Percentiles rank a stretch among this genome's conserved stretches.
Conservation (phyloP, 805 yeast genomes). For the Saccharomycopsis synnaedendra region DNA sequence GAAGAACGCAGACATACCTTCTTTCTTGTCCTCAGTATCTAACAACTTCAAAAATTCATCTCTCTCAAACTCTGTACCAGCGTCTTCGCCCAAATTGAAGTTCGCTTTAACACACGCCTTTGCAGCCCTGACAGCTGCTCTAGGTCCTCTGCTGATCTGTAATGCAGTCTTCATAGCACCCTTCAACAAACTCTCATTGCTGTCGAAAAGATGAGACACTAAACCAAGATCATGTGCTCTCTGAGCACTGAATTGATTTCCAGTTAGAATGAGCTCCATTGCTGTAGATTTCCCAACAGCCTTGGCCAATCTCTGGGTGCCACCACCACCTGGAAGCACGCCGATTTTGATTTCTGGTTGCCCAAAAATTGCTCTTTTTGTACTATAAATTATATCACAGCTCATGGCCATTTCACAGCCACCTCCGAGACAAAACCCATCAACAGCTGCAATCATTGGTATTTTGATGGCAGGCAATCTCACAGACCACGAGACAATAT, state of each 20-base stretch:
- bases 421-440: slow-evolving; percentile 40
- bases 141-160: slow-evolving; percentile 29
- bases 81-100: background rate
- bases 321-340: slow-evolving; percentile 42
- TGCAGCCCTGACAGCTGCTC: slow-evolving; percentile 33
- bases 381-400: slow-evolving; percentile 37
- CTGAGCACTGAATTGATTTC: slow-evolving; percentile 30
- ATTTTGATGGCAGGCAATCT: slow-evolving; percentile 27
- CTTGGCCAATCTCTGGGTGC: slow-evolving; percentile 38
- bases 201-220: slow-evolving; percentile 30
- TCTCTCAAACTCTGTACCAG: slow-evolving; percentile 1
- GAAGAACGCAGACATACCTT: slow-evolving; percentile 2
- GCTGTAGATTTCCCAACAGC: slow-evolving; percentile 40
- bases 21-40: background rate
- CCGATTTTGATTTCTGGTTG: slow-evolving; percentile 47
- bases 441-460: slow-evolving; percentile 45
- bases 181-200: slow-evolving; percentile 26
- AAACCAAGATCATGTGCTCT: slow-evolving; percentile 39
- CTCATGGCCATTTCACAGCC: slow-evolving; percentile 47
- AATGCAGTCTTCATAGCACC: slow-evolving; percentile 34
- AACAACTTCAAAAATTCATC: background rate
- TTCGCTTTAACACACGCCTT: slow-evolving; percentile 31
- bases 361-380: slow-evolving; percentile 37
- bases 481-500: slow-evolving; percentile 22
- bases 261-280: slow-evolving; percentile 37